phyloP scores from a whole-genome alignment of 177 flowering plant genomes.

The Telopea speciosissima region DNA sequence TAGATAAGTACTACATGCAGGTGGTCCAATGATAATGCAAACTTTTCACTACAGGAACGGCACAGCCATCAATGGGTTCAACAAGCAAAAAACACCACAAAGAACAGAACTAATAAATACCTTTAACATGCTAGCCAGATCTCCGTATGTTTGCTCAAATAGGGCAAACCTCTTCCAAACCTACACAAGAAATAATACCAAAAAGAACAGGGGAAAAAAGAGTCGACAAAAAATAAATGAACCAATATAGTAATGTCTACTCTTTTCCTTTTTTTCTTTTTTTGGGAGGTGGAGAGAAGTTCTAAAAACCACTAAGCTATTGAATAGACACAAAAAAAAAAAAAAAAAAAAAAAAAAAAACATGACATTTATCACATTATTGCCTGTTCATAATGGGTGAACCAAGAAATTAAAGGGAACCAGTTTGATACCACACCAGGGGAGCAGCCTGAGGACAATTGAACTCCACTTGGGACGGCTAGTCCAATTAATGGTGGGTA shows the following conservation, averaged over 20 bases:
- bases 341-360: too few species aligned
- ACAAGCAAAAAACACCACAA: neutral
- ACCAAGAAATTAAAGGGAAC: neutral
- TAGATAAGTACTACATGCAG: too few species aligned
- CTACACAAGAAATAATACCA: conserved; percentile 26
- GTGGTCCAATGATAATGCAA: too few species aligned
- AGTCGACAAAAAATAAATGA: neutral
- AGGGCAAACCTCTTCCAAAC: conserved; percentile 82
- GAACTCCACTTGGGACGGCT: neutral
- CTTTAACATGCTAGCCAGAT: conserved; percentile 86
- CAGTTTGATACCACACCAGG: neutral
- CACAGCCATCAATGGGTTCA: too few species aligned
- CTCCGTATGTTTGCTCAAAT: conserved; percentile 93
- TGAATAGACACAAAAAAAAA: neutral
- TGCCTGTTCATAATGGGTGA: neutral
- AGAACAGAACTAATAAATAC: conserved; percentile 26
- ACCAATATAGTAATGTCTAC: neutral
- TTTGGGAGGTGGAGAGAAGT: too few species aligned
- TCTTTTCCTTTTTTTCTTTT: too few species aligned
- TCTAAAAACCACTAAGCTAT: neutral
- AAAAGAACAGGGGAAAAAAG: neutral
- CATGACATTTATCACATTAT: neutral
- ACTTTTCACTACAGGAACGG: too few species aligned
- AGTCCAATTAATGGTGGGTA: neutral
- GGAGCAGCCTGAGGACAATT: neutral